A percentile compares a stretch with the other conserved stretches of the same genome.
Conservation (phyloP, 345 rosid genomes). For the Hevea brasiliensis region DNA sequence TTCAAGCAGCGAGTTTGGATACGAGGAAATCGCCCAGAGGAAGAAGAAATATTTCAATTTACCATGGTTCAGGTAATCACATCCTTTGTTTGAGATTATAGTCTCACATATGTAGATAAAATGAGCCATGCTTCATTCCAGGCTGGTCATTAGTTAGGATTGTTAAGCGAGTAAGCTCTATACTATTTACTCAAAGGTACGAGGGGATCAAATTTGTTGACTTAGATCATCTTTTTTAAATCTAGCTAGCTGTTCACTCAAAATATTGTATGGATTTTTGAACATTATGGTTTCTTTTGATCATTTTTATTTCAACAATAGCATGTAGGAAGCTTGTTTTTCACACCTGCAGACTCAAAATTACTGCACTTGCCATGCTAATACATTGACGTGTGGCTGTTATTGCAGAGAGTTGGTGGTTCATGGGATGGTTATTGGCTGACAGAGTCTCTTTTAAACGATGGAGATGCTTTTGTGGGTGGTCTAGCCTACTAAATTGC, state of each 20-base stretch:
- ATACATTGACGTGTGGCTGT: slow-evolving; percentile 12
- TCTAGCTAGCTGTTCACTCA: not conserved
- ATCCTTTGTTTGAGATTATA: slow-evolving; percentile 5
- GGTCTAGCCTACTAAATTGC: slow-evolving; percentile 73
- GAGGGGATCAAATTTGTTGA: not conserved
- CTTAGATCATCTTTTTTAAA: not conserved
- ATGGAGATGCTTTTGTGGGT: slow-evolving; percentile 81
- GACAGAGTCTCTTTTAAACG: slow-evolving; percentile 83
- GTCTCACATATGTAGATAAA: not conserved
- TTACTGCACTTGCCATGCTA: not conserved
- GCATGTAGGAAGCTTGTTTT: not conserved
- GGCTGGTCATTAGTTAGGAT: not conserved
- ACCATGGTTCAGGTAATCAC: slow-evolving; percentile 77
- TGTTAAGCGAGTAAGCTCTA: not conserved
- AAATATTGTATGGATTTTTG: not conserved
- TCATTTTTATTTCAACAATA: not conserved
- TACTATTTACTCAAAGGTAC: not conserved
- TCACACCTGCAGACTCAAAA: not conserved
- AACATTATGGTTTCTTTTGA: not conserved
- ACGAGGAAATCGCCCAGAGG: slow-evolving; percentile 80
- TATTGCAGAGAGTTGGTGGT: slow-evolving; percentile 75
- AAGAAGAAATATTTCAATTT: slow-evolving; percentile 84
- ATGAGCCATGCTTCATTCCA: not conserved
- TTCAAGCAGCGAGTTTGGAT: slow-evolving; percentile 92
- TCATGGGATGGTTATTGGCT: slow-evolving; percentile 97